Base-by-base conservation (phyloP, 2,329 filamentous ascomycete genomes). In the Parastagonospora avenae region DNA sequence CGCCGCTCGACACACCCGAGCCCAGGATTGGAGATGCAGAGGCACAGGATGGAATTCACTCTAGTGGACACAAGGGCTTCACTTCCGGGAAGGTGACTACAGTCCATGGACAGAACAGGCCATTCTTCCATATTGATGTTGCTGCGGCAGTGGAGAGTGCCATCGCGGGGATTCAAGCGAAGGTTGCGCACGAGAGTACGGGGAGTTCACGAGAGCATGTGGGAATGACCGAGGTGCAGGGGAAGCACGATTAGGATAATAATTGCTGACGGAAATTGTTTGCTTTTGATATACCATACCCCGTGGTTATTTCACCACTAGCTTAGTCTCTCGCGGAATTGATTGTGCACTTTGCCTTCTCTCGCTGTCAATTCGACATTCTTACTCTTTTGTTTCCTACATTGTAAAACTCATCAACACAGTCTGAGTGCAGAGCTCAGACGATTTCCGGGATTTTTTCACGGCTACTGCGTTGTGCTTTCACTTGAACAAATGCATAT, bases 51-150 rank as follows among this genome's bases (percentile, higher is more conserved):
- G 59, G 62, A 32, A 63, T 64, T 14, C 50, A 51, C n/a, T 30
- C 43, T 10, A 50, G 54, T 15, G 48, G 52, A 27, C 50, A 55
- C 6, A 61, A 57, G 15, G 52, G 51, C 2, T 46, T 62, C 11
- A 50, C 57, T 9, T 27, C 70, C 57, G 52, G 75, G 11, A 79
- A 73, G 61, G 74, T 84, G 27, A 87, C 89, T 1, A 82, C 90
- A 4, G 86, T 97, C 12, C 88, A 92, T 60, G 90, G 93, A n/a
- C 77, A 95, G 56, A 94, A 96, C 73, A 79, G 90, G 62, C 93
- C 94, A 4, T 83, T 97, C 61, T 97, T 99, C 83, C 94, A 99
- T 70, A 85, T 96, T 46, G 94, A 97, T 72, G 76, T 97, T 44
- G 94, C 91, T 4, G 92, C 87, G 66, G 94, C 94, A 6, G 75